A percentile compares a stretch with the other conserved stretches of the same genome.
These are phyloP conservation scores for Immersiella caudata DNA, from an alignment of 495 filamentous ascomycete species.

Conservation along the genomic window DNA sequence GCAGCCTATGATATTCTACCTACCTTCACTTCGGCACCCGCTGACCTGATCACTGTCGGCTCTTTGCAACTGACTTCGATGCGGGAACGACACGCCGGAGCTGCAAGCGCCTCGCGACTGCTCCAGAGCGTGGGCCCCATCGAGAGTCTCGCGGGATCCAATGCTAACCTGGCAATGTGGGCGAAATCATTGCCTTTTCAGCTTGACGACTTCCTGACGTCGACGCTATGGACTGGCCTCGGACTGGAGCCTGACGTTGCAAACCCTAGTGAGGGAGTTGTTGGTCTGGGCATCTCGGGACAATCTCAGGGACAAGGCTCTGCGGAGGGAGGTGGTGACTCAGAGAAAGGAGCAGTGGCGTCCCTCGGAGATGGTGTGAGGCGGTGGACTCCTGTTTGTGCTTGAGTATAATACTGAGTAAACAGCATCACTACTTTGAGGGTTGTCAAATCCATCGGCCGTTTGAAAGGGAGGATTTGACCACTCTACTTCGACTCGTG, in stretches of 20 bases:
- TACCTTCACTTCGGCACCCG: constrained; percentile 28
- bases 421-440: too few species aligned
- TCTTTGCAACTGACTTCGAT: constrained; percentile 34
- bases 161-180: constrained; percentile 7
- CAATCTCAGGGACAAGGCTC: background rate
- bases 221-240: constrained; percentile 15
- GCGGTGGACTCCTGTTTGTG: background rate
- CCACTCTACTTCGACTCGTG: too few species aligned
- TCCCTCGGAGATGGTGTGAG: background rate
- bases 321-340: background rate
- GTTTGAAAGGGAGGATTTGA: too few species aligned
- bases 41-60: constrained; percentile 35
- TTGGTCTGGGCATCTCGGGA: background rate
- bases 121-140: constrained; percentile 21
- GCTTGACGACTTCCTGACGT: constrained; percentile 13
- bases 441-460: too few species aligned
- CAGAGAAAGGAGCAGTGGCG: background rate
- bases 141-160: constrained; percentile 11
- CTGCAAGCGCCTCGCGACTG: constrained; percentile 26
- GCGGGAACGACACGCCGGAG: constrained; percentile 29
- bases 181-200: constrained; percentile 15
- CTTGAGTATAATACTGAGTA: background rate
- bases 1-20: constrained; percentile 21
- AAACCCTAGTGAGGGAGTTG: background rate
- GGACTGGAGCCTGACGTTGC: constrained; percentile 10